Evolutionary conservation across 768 basidiomycete genomes (phyloP), one percentile per base, ranked within the genome.

Genomic region (Pisolithus microcarpus): DNA sequence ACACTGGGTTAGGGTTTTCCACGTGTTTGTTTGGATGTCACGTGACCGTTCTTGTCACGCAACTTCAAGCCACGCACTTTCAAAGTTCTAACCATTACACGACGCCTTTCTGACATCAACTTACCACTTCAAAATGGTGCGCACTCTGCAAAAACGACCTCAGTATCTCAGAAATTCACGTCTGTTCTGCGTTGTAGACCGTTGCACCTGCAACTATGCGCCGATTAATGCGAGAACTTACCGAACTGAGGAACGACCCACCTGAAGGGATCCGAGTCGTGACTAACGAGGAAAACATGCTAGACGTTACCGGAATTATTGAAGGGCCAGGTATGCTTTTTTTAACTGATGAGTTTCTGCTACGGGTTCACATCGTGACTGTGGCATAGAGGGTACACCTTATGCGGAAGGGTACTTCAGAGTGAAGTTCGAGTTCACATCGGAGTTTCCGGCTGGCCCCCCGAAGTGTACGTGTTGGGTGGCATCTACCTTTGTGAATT

Each of bases 191-290:
- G 6, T 34, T 36, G 18, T 49, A 75, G 75, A 69, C 75, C 40
- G 63, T 75, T 38, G 58, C 67, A 21, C 78, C 83, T 52, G 65
- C 79, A 51, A 81, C 81, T 38, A 79, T 91, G 71, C 90, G 92
- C 57, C 85, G 89, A 54, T 72, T 96, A 62, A 87, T 94, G 78
- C 83, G 88, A 48, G 93, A 96, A 70, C 76, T 93, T 40, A 77
- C 74, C 37, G 84, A 88, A 58, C 79, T 97, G 52, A 82, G 84
- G 68, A 85, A 76, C 54, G 84, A 74, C 55, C 93, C 93, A 34
- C 88, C 87, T 11, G 93, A 96, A 61, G 93, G 92, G n/a, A 91
- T 96, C 63, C 83, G 93, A 58, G 77, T 96, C 26, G 79, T 85
- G 50, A 81, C 86, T 3, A 86, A 75, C 54, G 93, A 96, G 47